Base-by-base conservation (phyloP, 768 basidiomycete species). In the Dentipellis sp. region DNA sequence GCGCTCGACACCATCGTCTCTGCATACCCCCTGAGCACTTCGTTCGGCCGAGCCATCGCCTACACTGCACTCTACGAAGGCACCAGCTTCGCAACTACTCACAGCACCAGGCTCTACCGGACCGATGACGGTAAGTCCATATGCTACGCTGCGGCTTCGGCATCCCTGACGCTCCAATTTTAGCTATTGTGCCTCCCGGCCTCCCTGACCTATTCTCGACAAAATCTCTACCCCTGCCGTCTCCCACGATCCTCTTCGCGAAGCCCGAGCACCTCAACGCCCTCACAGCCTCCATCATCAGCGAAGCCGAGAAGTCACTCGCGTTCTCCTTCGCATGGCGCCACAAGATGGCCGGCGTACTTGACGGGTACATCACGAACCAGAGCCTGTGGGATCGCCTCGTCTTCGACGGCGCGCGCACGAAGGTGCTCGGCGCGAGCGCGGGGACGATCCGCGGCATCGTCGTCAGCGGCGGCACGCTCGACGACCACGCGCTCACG, bases 341-440 rank as follows among this genome's bases (percentile, higher is more conserved):
- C 35, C 94, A 94, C 69, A 95, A 95, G 67, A 58, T 82, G 16
- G 75, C 84, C 0, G 79, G 76, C 3, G 68, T 94, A 4, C 65
- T 69, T 0, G 86, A 90, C 56, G 94, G 94, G 4, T 88, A 84
- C 61, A 60, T 92, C 40, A 84, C 80, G 14, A 85, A 85, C 64
- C 83, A 87, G 56, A 86, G 87, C 56, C 67, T 91, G n/a, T 92
- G 90, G 86, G 93, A 97, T 66, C 78, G 84, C 53, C 70, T 86
- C 10, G 79, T 91, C 29, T 88, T 91, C 67, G 83, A 84, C 55
- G 68, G 71, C 10, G 85, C 90, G 10, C 77, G 94, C 21, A 75
- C 74, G 39, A 66, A 72, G 59, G 75, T 82, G 29, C 65, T 89
- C 57, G 82, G 86, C 56, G 77, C 81, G 12, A 76, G 78, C 52